Evolutionary conservation across 208 protist species (phyloP).

Genomic region (Tritrichomonas musculus): DNA sequence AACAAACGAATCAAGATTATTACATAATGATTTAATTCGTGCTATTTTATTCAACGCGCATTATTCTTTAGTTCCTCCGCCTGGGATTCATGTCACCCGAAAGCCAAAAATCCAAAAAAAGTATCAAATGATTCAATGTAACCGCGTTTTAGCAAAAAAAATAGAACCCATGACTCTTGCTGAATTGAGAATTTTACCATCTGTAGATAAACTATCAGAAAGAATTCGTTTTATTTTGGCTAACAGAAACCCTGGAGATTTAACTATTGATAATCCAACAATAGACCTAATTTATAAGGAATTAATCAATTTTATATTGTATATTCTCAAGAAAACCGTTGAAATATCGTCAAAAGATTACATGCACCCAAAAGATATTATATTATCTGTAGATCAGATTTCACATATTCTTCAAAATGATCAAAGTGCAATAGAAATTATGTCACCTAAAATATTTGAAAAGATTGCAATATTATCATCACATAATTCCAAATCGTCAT

Average conservation of each 20-base stretch:
- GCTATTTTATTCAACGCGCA: slow-evolving; percentile 5
- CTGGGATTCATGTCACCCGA: not conserved
- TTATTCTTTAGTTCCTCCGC: not conserved
- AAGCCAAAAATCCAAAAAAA: not conserved
- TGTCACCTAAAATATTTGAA: too few species aligned
- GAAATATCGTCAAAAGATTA: too few species aligned
- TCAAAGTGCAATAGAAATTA: too few species aligned
- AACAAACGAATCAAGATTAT: not conserved
- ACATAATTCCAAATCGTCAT: too few species aligned
- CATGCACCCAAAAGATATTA: too few species aligned
- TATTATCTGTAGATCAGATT: too few species aligned
- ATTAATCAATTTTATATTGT: too few species aligned
- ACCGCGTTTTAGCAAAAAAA: not conserved
- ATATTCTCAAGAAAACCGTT: too few species aligned
- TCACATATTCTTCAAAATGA: too few species aligned
- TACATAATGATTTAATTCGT: slow-evolving; percentile 30
- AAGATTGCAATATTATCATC: too few species aligned
- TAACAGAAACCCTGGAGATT: not conserved
- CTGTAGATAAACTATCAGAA: not conserved
- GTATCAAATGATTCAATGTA: not conserved
- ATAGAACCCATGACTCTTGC: not conserved
- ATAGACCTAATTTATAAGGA: too few species aligned
- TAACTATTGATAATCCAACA: too few species aligned
- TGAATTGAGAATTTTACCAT: not conserved
- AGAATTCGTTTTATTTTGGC: not conserved